These are phyloP conservation scores for Chytriomyces hyalinus DNA, from an alignment of 192 early-diverging fungal species.

Conservation along the genomic window DNA sequence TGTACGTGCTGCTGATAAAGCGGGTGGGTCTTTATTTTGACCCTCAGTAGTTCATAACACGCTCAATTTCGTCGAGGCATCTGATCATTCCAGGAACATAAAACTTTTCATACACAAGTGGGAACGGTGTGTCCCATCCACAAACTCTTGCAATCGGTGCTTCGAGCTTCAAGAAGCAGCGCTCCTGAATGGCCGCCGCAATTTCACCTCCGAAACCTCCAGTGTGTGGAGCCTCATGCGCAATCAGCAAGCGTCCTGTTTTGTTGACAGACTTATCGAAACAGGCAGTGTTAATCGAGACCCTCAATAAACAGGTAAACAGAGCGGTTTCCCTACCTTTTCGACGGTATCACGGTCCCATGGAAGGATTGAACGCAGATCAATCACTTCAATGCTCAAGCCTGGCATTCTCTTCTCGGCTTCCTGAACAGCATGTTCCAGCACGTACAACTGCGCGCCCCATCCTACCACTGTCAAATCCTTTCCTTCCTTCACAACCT, in stretches of 20 bases:
- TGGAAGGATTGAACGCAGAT: conserved; percentile 86
- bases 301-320: conserved; percentile 7
- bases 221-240: conserved; percentile 92
- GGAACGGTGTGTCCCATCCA: conserved; percentile 90
- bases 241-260: conserved; percentile 89
- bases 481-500: conserved; percentile 78
- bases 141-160: conserved; percentile 89
- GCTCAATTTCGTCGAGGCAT: conserved; percentile 87
- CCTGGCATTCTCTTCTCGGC: conserved; percentile 87
- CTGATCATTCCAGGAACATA: conserved; percentile 88
- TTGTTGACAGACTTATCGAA: conserved; percentile 78
- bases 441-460: conserved; percentile 91
- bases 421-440: conserved; percentile 88
- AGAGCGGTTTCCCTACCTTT: conserved; percentile 46
- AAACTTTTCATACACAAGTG: conserved; percentile 90
- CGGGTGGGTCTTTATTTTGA: background rate
- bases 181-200: conserved; percentile 83
- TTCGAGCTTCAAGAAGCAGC: conserved; percentile 90
- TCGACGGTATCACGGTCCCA: conserved; percentile 91
- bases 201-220: conserved; percentile 92
- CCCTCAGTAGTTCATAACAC: conserved; percentile 68
- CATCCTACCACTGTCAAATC: conserved; percentile 92
- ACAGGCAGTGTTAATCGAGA: conserved; percentile 21
- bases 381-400: conserved; percentile 87
- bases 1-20: too few relatives aligned